These are phyloP conservation scores for Glaciozyma martinii DNA, from an alignment of 768 basidiomycete genomes.

Conservation along the genomic window DNA sequence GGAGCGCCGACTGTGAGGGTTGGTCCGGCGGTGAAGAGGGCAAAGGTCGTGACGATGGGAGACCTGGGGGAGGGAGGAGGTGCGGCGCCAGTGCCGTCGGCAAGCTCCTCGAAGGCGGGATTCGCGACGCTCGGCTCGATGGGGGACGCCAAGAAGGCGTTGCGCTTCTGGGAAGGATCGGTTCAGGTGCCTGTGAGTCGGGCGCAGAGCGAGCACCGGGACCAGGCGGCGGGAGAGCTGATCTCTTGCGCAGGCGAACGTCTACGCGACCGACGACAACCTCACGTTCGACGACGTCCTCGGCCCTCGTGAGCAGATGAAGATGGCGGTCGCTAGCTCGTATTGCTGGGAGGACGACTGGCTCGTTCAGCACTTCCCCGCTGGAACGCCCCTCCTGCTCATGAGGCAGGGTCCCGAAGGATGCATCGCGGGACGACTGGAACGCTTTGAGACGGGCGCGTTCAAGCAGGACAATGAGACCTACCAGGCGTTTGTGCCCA, in stretches of 20 bases:
- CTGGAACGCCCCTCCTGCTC: slow-evolving; percentile 7
- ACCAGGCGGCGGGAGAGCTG: too few species aligned
- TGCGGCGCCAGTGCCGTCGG: slow-evolving; percentile 26
- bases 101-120: slow-evolving; percentile 1
- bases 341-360: slow-evolving; percentile 26
- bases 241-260: background rate
- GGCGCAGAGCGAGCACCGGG: too few species aligned
- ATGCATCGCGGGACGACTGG: background rate
- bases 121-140: slow-evolving; percentile 2
- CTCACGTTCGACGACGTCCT: slow-evolving; percentile 25
- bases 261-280: slow-evolving; percentile 2
- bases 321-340: slow-evolving; percentile 33
- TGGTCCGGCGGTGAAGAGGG: background rate
- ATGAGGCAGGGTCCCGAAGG: slow-evolving; percentile 3
- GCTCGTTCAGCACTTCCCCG: slow-evolving; percentile 13
- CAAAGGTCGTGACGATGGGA: slow-evolving; percentile 13
- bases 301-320: slow-evolving; percentile 32
- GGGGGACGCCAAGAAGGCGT: background rate
- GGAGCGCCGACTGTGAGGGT: background rate
- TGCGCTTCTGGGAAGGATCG: slow-evolving; percentile 19
- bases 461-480: background rate
- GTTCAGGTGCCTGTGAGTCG: slow-evolving; percentile 9
- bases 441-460: background rate
- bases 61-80: slow-evolving; percentile 6
- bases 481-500: background rate